These are phyloP conservation scores for Sugiyamaella xylanicola DNA, from an alignment of 1,139 yeast species.

Conservation along the genomic window DNA sequence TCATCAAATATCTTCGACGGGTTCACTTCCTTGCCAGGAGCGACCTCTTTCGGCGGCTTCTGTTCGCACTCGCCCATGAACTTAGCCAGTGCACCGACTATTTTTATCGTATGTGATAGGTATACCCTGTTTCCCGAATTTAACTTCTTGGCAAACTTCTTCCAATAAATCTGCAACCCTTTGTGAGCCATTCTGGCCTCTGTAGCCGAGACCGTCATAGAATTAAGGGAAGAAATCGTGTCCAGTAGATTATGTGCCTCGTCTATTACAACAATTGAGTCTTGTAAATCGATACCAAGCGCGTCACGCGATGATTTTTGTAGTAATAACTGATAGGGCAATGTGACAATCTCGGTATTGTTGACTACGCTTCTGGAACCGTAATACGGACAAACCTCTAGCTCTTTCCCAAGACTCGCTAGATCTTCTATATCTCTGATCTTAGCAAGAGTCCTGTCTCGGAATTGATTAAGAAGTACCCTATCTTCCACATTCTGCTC, in stretches of 20 bases:
- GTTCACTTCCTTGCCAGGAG: conserved; percentile 58
- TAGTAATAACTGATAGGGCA: conserved; percentile 82
- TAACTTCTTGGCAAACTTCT: conserved; percentile 62
- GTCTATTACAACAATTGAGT: conserved; percentile 77
- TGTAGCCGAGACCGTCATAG: conserved; percentile 55
- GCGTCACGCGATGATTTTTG: conserved; percentile 64
- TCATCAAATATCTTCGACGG: conserved; percentile 55
- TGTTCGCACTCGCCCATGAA: conserved; percentile 46
- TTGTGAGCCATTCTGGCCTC: conserved; percentile 52
- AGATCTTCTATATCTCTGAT: conserved; percentile 86
- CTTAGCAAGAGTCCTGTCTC: conserved; percentile 61
- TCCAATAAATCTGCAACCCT: conserved; percentile 57
- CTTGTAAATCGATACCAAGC: conserved; percentile 59
- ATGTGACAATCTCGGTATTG: conserved; percentile 71
- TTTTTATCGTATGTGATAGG: conserved; percentile 61
- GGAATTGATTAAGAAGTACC: conserved; percentile 50
- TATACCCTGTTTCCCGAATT: conserved; percentile 77
- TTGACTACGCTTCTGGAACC: conserved; percentile 59
- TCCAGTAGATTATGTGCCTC: conserved; percentile 92
- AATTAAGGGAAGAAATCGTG: conserved; percentile 69
- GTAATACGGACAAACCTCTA: conserved; percentile 80
- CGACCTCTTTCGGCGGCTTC: conserved; percentile 38
- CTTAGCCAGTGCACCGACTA: conserved; percentile 54
- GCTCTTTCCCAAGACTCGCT: conserved; percentile 56
- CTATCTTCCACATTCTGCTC: conserved; percentile 41